These are phyloP conservation scores for Adansonia grandidieri DNA, from an alignment of 441 rosid species.

Conservation along the genomic window DNA sequence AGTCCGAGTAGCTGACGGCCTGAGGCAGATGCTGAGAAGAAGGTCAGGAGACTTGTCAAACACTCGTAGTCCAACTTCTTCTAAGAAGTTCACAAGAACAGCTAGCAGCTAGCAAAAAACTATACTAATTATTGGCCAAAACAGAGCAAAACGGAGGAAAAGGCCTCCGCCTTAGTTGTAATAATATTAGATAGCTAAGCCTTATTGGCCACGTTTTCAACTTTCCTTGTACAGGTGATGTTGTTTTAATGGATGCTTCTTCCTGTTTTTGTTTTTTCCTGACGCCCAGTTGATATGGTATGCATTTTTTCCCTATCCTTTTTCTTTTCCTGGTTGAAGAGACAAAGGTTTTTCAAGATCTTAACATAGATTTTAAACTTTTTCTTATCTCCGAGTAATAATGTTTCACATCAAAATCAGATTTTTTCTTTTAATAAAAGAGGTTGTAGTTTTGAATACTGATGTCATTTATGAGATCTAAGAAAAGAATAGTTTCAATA, in stretches of 20 bases:
- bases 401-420: not conserved
- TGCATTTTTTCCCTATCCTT: not conserved
- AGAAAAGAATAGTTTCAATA: not conserved
- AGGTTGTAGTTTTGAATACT: too few species aligned
- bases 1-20: constrained; percentile 84
- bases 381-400: not conserved
- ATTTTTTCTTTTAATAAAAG: too few species aligned
- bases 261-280: constrained; percentile 13
- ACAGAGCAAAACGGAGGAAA: not conserved
- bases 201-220: constrained; percentile 26
- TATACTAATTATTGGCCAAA: constrained; percentile 34
- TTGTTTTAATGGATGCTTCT: constrained; percentile 39
- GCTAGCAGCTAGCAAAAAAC: constrained; percentile 44
- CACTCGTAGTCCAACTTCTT: constrained; percentile 31
- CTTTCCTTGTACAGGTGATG: constrained; percentile 43
- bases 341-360: not conserved
- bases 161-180: constrained; percentile 23
- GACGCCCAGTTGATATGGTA: not conserved
- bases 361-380: not conserved
- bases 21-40: constrained; percentile 88
- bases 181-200: constrained; percentile 30
- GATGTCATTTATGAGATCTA: too few species aligned
- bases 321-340: too few species aligned
- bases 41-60: constrained; percentile 69
- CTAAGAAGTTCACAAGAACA: constrained; percentile 56